Evolutionary conservation across 306 rosid species (phyloP).

Genomic region (Cajanus cajan): DNA sequence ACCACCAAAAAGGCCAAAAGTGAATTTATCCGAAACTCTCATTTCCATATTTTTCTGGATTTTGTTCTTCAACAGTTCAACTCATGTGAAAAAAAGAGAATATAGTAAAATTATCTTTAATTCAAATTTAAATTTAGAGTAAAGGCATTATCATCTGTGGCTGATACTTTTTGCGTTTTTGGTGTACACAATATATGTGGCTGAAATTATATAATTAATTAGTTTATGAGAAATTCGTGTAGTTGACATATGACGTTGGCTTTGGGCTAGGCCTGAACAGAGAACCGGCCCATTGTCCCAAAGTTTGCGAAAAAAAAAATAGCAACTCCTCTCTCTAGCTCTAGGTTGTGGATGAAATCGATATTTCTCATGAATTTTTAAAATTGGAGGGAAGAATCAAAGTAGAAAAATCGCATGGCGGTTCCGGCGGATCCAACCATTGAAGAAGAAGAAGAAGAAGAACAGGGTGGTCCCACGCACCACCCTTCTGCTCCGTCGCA

Average conservation of each 20-base stretch:
- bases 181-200: neutral
- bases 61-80: neutral
- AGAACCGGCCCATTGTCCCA: neutral
- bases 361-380: neutral
- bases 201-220: neutral
- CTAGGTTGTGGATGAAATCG: neutral
- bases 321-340: neutral
- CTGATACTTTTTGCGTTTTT: neutral
- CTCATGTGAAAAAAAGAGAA: neutral
- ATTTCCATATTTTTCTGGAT: neutral
- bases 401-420: slow-evolving; percentile 37
- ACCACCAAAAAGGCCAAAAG: neutral
- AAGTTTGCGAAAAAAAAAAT: neutral
- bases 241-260: neutral
- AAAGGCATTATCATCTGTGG: neutral
- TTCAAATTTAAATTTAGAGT: neutral
- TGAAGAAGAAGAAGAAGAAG: slow-evolving; percentile 31
- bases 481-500: slow-evolving; percentile 69
- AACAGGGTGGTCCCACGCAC: slow-evolving; percentile 45
- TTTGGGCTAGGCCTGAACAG: neutral
- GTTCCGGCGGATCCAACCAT: slow-evolving; percentile 33
- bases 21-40: neutral
- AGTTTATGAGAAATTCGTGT: neutral
- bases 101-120: neutral
- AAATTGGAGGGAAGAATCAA: slow-evolving; percentile 36